A percentile compares a stretch with the other conserved stretches of the same genome.
Conservation (phyloP, 1,284 basidiomycete genomes). For the Pyrrhoderma noxium region DNA sequence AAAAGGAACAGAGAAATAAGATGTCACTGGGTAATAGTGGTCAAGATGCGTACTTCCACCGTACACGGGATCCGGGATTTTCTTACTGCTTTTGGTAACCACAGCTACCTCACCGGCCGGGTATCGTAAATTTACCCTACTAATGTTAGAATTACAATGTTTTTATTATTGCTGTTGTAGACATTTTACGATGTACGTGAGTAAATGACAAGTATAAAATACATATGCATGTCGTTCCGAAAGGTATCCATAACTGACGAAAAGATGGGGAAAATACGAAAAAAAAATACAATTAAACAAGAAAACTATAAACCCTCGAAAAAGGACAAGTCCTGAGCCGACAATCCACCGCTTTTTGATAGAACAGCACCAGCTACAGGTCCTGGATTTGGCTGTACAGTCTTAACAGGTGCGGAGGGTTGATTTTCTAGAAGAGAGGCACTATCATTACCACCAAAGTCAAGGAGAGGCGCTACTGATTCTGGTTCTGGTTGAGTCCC, state of each 20-base stretch:
- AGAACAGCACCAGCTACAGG: background rate
- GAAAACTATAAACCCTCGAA: slow-evolving; percentile 52
- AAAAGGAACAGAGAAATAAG: background rate
- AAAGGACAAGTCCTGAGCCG: slow-evolving; percentile 68
- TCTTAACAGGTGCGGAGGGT: background rate
- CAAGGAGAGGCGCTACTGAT: background rate
- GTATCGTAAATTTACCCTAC: too few relatives aligned
- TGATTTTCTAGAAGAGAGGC: background rate
- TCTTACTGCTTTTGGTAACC: too few relatives aligned
- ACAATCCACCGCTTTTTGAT: slow-evolving; percentile 40
- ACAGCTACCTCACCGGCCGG: too few relatives aligned
- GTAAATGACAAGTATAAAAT: background rate
- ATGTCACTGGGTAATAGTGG: background rate
- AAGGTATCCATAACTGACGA: too few relatives aligned
- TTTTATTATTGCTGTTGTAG: background rate
- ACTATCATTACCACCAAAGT: background rate
- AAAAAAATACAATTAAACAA: background rate
- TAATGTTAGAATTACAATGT: background rate
- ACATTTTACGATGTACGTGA: background rate
- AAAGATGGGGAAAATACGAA: background rate
- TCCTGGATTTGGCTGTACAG: background rate
- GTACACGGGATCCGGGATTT: too few relatives aligned
- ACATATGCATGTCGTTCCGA: background rate
- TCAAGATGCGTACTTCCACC: background rate
- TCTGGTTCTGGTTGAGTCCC: background rate